Evolutionary conservation across 768 basidiomycete genomes (phyloP).

Genomic region (Termitomyces sp.): DNA sequence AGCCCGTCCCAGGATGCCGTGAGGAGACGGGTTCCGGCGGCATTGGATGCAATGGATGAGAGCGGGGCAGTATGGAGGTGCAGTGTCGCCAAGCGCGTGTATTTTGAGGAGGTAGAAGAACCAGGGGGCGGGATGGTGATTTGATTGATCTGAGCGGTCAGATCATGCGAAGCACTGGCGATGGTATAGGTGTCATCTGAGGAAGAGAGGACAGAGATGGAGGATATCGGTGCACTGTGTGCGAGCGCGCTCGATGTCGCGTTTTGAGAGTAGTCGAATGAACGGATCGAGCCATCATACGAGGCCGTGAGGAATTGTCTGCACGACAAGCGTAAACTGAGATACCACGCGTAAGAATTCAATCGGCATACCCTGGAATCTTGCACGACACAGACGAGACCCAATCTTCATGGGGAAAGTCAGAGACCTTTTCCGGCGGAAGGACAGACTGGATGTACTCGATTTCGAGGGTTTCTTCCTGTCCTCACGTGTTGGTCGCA

Average conservation of each 20-base stretch:
- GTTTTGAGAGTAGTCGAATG: conserved; percentile 68
- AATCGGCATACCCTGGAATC: conserved; percentile 40
- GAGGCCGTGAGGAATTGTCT: conserved; percentile 75
- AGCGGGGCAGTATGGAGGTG: conserved; percentile 82
- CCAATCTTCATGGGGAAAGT: conserved; percentile 90
- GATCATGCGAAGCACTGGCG: conserved; percentile 76
- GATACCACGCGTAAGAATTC: background rate
- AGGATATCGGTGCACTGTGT: conserved; percentile 67
- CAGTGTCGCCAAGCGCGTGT: conserved; percentile 54
- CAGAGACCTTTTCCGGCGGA: conserved; percentile 77
- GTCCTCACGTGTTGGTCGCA: background rate
- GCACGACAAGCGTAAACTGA: conserved; percentile 1
- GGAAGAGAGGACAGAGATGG: conserved; percentile 48
- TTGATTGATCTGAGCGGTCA: conserved; percentile 57
- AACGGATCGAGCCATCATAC: conserved; percentile 73
- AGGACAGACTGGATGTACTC: conserved; percentile 90
- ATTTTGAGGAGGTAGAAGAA: conserved; percentile 19
- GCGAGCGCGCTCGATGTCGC: conserved; percentile 40
- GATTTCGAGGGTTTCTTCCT: conserved; percentile 90
- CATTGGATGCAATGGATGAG: conserved; percentile 59
- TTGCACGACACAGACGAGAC: conserved; percentile 74
- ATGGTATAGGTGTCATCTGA: conserved; percentile 32
- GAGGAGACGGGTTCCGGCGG: conserved; percentile 57
- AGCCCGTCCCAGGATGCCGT: conserved; percentile 87
- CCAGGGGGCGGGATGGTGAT: conserved; percentile 22